Evolutionary conservation across 352 stramenopile genomes (phyloP), one percentile per base, ranked within the genome.

Genomic region (Globisporangium abappressorium): DNA sequence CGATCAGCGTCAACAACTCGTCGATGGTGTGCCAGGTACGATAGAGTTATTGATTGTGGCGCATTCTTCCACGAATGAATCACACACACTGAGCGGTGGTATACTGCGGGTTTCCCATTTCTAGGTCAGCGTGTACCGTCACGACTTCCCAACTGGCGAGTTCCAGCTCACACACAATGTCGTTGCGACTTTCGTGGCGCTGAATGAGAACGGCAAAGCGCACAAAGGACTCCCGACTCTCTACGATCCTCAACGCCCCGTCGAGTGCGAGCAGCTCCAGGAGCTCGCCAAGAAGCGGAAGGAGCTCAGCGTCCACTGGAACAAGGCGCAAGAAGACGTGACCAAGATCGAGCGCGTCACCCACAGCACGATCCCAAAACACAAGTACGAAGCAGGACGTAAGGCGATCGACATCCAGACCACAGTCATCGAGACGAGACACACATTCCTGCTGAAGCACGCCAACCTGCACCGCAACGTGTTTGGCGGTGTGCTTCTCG

Each of bases 101-200:
- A 43, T 36, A n/a, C 18, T 54, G 7, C 11, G 20, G 14, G 0
- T 41, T 54, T 24, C n/a, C 22, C 34, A 41, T 8, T 30, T 47
- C 9, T 56, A 78, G 67, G 68, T 75, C 49, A 83, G 73, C 54
- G 76, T 76, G 30, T 83, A 83, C 57, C 76, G 76, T 5, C 69
- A 81, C 46, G 76, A 83, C 54, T 63, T 76, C 22, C 54, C 62
- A 8, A 72, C 73, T 14, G 71, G 74, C 38, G 62, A 74, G 41
- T 81, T 83, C 57, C 68, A 83, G 65, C 73, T 81, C 66, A 81
- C 76, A 43, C 74, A 81, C 70, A 80, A 83, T 62, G 71, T 69
- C 11, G 71, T 83, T 34, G 72, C 70, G 65, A 83, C 76, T 30
- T 79, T 81, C 20, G 76, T 83, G 41, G 76, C 74, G 14, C 65